phyloP scores from a whole-genome alignment of 2,329 filamentous ascomycete species.

The Thyridium curvatum region DNA sequence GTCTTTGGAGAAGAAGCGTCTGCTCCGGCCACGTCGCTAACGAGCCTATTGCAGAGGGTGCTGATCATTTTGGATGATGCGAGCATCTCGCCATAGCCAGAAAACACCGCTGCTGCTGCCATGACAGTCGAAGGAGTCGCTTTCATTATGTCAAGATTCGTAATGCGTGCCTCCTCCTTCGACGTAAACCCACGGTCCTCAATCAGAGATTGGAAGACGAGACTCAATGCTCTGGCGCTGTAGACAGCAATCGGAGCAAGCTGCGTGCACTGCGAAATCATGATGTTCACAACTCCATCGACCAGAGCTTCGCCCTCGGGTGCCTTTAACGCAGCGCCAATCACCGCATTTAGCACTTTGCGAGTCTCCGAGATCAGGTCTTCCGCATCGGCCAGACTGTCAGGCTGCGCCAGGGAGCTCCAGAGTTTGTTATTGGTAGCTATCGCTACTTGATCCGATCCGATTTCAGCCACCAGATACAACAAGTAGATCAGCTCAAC shows the following conservation, averaged over 20 bases:
- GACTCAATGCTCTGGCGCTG: slow-evolving; percentile 43
- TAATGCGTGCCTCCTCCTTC: slow-evolving; percentile 40
- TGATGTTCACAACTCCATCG: slow-evolving; percentile 33
- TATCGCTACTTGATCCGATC: slow-evolving; percentile 46
- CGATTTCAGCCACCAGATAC: slow-evolving; percentile 42
- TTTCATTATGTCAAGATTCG: slow-evolving; percentile 39
- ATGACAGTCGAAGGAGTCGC: slow-evolving; percentile 39
- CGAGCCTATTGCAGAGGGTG: slow-evolving; percentile 52
- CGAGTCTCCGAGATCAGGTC: slow-evolving; percentile 34
- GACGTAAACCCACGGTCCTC: slow-evolving; percentile 39
- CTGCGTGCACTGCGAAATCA: slow-evolving; percentile 35
- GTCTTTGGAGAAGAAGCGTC: slow-evolving; percentile 31
- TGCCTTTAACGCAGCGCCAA: slow-evolving; percentile 18
- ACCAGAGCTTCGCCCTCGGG: slow-evolving; percentile 22
- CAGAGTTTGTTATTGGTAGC: slow-evolving; percentile 40
- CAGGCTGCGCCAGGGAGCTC: slow-evolving; percentile 27
- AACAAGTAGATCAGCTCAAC: slow-evolving; percentile 47
- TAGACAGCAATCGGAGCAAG: slow-evolving; percentile 42
- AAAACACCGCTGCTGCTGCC: slow-evolving; percentile 41
- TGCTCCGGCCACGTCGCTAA: slow-evolving; percentile 53
- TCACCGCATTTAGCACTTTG: slow-evolving; percentile 25
- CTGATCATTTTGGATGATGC: slow-evolving; percentile 39
- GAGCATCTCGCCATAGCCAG: slow-evolving; percentile 44
- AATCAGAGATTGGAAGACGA: slow-evolving; percentile 39
- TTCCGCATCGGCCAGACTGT: slow-evolving; percentile 31